phyloP scores from a whole-genome alignment of 1,284 basidiomycete genomes.

The Erythrobasidium hasegawianum region DNA sequence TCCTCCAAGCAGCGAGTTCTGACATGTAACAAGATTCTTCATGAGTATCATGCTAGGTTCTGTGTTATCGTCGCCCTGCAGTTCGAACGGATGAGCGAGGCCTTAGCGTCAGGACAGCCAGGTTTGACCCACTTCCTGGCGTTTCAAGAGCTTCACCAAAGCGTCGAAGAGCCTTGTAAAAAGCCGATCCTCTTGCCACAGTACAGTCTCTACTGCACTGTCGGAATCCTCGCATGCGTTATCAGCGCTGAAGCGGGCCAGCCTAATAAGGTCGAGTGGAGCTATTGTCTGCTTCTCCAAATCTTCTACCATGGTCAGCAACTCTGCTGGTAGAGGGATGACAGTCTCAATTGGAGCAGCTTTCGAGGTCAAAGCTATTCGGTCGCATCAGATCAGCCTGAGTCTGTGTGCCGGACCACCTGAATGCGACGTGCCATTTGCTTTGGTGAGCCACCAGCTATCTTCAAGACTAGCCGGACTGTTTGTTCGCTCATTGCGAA shows the following conservation, averaged over 20 bases:
- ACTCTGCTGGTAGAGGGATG: not conserved
- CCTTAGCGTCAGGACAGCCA: too few species aligned
- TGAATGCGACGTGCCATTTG: slow-evolving; percentile 3
- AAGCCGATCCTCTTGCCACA: slow-evolving; percentile 10
- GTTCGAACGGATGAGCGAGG: too few species aligned
- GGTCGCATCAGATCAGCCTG: too few species aligned
- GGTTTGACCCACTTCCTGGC: not conserved
- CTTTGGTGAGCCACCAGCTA: slow-evolving; percentile 25
- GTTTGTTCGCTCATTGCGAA: not conserved
- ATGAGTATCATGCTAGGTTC: slow-evolving; percentile 16
- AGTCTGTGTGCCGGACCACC: too few species aligned
- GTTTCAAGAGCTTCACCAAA: not conserved
- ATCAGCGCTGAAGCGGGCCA: slow-evolving; percentile 15
- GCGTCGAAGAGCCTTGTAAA: slow-evolving; percentile 8
- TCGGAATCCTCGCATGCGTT: not conserved
- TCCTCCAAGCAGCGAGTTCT: slow-evolving; percentile 19
- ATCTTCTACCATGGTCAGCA: not conserved
- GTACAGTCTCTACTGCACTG: not conserved
- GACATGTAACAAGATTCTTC: slow-evolving; percentile 17
- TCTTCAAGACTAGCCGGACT: not conserved
- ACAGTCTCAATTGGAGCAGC: not conserved
- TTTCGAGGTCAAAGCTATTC: not conserved
- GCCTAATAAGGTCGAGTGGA: not conserved
- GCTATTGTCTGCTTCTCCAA: not conserved
- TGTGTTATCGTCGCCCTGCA: not conserved